Conservation (phyloP, 2,329 filamentous ascomycete species). For the Chrysoporthe austroafricana region DNA sequence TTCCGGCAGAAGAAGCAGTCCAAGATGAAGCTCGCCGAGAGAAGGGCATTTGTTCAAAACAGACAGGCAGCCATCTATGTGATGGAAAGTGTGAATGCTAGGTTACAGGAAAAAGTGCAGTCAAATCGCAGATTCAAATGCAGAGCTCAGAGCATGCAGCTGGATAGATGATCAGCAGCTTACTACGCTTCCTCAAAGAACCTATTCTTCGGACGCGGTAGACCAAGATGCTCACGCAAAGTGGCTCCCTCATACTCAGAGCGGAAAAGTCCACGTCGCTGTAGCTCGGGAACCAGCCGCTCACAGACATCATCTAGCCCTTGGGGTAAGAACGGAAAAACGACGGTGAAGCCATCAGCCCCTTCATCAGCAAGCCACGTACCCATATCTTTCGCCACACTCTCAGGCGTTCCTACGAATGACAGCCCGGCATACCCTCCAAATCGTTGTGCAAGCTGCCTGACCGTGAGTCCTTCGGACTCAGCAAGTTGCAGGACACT, state of each 20-base stretch:
- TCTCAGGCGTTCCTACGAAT: slow-evolving; percentile 54
- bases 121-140: no score
- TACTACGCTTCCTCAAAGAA: slow-evolving; percentile 37
- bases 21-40: not conserved
- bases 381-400: slow-evolving; percentile 53
- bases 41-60: no score
- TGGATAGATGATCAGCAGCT: not conserved
- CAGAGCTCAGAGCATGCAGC: no score
- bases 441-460: slow-evolving; percentile 54
- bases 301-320: slow-evolving; percentile 54
- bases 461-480: slow-evolving; percentile 51
- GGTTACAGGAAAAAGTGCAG: no score
- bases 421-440: slow-evolving; percentile 55
- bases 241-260: slow-evolving; percentile 56
- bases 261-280: slow-evolving; percentile 54
- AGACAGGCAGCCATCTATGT: no score
- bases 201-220: slow-evolving; percentile 48
- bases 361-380: slow-evolving; percentile 51
- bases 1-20: not conserved
- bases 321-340: slow-evolving; percentile 54
- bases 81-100: no score
- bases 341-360: slow-evolving; percentile 56
- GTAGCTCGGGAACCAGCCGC: slow-evolving; percentile 53
- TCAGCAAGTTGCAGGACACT: slow-evolving; percentile 54
- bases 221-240: slow-evolving; percentile 57